Percentiles rank a stretch among this genome's conserved stretches.
Conservation (phyloP, 768 basidiomycete genomes). For the Botryobasidium botryosum region DNA sequence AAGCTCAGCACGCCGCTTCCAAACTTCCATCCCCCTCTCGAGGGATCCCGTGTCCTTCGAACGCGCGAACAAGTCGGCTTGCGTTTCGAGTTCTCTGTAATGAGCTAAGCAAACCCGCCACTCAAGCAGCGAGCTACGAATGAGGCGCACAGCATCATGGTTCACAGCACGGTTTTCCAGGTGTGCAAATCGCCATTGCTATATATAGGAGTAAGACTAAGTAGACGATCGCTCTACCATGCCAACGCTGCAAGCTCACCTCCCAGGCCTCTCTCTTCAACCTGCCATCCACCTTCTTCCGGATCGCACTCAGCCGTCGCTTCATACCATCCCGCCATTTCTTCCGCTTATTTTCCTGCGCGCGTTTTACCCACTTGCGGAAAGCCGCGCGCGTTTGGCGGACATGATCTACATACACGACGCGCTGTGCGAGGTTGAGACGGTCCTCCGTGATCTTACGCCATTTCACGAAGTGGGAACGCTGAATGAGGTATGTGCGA, state of each 20-base stretch:
- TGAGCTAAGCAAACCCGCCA: background rate
- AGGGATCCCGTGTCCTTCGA: too few species aligned
- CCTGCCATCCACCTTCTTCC: conserved; percentile 36
- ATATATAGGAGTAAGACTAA: conserved; percentile 2
- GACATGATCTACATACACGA: conserved; percentile 28
- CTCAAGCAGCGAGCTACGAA: background rate
- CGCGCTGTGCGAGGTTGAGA: conserved; percentile 27
- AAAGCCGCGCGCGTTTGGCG: conserved; percentile 30
- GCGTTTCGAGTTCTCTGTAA: background rate
- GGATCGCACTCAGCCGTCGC: conserved; percentile 43
- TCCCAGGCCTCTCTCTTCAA: conserved; percentile 35
- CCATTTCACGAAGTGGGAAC: conserved; percentile 46
- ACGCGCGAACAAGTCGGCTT: background rate
- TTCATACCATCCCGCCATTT: conserved; percentile 59
- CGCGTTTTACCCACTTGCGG: conserved; percentile 34
- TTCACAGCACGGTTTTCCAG: conserved; percentile 6
- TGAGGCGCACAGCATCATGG: conserved; percentile 23
- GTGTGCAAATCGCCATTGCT: conserved; percentile 29
- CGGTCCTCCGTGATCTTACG: conserved; percentile 25
- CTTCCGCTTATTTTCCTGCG: conserved; percentile 37
- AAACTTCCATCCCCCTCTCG: background rate
- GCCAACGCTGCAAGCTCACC: conserved; percentile 6
- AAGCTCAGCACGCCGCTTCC: background rate
- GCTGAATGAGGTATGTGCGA: conserved; percentile 45
- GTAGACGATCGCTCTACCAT: too few species aligned